These are phyloP conservation scores for Neurospora sp. DNA, from an alignment of 495 filamentous ascomycete species.

Conservation along the genomic window DNA sequence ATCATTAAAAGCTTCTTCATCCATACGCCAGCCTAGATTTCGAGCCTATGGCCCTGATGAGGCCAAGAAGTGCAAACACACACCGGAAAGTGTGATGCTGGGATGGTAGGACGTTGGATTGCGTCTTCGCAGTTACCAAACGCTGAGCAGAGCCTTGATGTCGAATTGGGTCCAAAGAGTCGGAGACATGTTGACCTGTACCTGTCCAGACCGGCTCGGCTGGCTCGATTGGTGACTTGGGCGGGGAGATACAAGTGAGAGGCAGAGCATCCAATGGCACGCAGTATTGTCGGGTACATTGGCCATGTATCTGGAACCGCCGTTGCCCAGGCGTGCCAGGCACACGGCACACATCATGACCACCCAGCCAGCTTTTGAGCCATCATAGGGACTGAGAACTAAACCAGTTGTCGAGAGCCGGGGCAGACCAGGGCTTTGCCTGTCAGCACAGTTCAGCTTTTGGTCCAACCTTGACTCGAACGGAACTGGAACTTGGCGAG, in stretches of 20 bases:
- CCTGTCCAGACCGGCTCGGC: not conserved
- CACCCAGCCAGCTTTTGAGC: not conserved
- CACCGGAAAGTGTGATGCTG: conserved; percentile 1
- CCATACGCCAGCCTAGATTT: not conserved
- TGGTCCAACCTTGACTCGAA: not conserved
- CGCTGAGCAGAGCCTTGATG: not conserved
- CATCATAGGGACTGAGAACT: not conserved
- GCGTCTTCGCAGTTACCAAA: not conserved
- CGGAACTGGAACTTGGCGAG: not conserved
- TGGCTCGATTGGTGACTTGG: not conserved
- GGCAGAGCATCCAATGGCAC: not conserved
- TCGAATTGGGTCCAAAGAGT: not conserved
- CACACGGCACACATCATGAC: not conserved
- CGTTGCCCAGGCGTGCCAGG: not conserved
- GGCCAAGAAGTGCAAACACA: conserved; percentile 4
- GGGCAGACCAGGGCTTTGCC: not conserved
- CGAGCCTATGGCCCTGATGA: not conserved
- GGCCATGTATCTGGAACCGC: not conserved
- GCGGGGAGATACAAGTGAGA: not conserved
- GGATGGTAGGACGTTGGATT: conserved; percentile 5
- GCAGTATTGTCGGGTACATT: not conserved
- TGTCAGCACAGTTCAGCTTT: not conserved
- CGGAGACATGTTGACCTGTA: not conserved
- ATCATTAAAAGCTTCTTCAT: not conserved
- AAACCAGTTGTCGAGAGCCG: not conserved